A percentile compares a stretch with the other conserved stretches of the same genome.
Conservation (phyloP, 1,139 yeast genomes). For the Saccharomyces hybrid region DNA sequence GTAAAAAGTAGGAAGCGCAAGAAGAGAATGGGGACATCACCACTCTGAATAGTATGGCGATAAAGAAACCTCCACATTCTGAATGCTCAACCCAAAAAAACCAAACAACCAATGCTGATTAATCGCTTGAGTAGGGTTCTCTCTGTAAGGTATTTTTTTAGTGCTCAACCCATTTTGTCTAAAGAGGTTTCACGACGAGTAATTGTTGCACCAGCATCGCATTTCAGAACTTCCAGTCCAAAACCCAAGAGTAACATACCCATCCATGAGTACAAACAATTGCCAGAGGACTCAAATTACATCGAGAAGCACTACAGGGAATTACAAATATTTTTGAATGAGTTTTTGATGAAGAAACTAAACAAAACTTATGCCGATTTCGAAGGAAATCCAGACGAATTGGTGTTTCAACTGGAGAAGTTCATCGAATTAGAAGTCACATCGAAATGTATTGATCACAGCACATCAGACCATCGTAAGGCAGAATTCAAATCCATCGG, state of each 20-base stretch:
- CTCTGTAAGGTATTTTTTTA: neutral
- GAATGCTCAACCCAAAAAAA: neutral
- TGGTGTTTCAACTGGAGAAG: conserved; percentile 28
- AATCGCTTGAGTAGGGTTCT: neutral
- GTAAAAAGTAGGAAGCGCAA: neutral
- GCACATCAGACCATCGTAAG: conserved; percentile 4
- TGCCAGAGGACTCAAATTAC: conserved; percentile 44
- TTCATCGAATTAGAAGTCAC: conserved; percentile 28
- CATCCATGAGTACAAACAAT: conserved; percentile 33
- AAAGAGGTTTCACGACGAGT: conserved; percentile 16
- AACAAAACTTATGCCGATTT: conserved; percentile 31
- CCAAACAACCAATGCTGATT: neutral
- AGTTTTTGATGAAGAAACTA: conserved; percentile 21
- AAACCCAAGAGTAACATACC: conserved; percentile 1
- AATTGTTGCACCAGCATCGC: conserved; percentile 20
- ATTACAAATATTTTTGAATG: conserved; percentile 31
- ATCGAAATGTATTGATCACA: conserved; percentile 14
- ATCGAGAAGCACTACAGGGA: conserved; percentile 40
- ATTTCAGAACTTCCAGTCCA: conserved; percentile 5
- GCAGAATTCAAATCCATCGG: conserved; percentile 13
- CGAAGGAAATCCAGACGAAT: conserved; percentile 30
- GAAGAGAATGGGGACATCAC: neutral
- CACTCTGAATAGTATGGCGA: neutral
- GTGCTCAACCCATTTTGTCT: conserved; percentile 6
- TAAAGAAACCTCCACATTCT: neutral